A percentile compares a stretch with the other conserved stretches of the same genome.
phyloP scores from a whole-genome alignment of 208 protist genomes.

The Trichomonas tenax region DNA sequence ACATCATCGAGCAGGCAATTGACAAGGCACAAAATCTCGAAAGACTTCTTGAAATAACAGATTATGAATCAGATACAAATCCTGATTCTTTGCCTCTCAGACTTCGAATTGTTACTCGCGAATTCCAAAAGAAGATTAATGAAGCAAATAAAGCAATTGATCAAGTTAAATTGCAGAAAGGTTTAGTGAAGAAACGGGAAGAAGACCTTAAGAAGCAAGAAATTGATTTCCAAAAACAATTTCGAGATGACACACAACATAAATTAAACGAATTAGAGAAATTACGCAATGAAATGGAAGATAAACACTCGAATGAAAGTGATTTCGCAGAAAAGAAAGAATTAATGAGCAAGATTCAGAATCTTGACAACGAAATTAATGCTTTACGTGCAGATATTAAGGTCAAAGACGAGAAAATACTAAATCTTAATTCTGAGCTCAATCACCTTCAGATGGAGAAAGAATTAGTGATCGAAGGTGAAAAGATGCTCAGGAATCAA shows the following conservation, averaged over 20 bases:
- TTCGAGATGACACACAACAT: background rate
- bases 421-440: background rate
- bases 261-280: background rate
- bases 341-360: background rate
- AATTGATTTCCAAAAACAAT: background rate
- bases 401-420: background rate
- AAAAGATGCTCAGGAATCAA: background rate
- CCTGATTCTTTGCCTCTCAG: background rate
- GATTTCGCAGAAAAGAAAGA: background rate
- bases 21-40: background rate
- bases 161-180: background rate
- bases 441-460: background rate
- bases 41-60: background rate
- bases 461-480: background rate
- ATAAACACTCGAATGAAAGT: background rate
- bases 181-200: background rate
- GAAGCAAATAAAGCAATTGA: background rate
- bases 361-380: background rate
- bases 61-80: background rate
- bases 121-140: background rate
- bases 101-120: background rate
- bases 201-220: background rate
- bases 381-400: background rate
- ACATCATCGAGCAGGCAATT: background rate
- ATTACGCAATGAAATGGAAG: background rate